These are phyloP conservation scores for Tardiomyces depauwii DNA, from an alignment of 1,139 yeast genomes.

Conservation along the genomic window DNA sequence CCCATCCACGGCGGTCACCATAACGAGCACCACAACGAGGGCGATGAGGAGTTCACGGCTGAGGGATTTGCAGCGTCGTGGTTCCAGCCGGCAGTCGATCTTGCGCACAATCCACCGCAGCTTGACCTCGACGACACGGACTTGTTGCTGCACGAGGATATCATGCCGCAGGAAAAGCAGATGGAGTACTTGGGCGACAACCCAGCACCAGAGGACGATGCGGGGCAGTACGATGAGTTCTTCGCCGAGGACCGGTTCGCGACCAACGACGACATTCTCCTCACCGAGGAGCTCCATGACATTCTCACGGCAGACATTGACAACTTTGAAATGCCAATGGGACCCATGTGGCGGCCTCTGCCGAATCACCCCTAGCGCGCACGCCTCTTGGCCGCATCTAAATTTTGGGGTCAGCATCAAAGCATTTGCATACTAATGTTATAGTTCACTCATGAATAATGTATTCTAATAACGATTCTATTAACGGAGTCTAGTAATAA, in stretches of 20 bases:
- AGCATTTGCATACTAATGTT: no score
- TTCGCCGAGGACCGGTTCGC: not conserved
- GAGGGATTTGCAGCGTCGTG: not conserved
- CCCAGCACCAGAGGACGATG: not conserved
- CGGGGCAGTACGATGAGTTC: not conserved
- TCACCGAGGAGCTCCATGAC: not conserved
- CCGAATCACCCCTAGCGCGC: no score
- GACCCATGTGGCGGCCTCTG: not conserved
- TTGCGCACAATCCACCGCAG: constrained; percentile 4
- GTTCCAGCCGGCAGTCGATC: not conserved
- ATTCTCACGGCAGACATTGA: not conserved
- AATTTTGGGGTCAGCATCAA: no score
- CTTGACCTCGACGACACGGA: constrained; percentile 10
- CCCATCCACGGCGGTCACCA: no score
- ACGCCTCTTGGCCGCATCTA: no score
- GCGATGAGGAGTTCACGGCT: not conserved
- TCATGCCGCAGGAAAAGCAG: constrained; percentile 18
- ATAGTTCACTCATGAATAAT: no score
- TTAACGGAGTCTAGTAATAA: no score
- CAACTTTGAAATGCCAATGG: not conserved
- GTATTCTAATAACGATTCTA: no score
- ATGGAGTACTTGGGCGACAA: not conserved
- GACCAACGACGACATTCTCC: not conserved
- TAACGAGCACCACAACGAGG: not conserved
- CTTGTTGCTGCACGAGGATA: constrained; percentile 15